Base-by-base conservation (phyloP, 371 early-diverging fungal genomes). In the Catenaria anguillulae region DNA sequence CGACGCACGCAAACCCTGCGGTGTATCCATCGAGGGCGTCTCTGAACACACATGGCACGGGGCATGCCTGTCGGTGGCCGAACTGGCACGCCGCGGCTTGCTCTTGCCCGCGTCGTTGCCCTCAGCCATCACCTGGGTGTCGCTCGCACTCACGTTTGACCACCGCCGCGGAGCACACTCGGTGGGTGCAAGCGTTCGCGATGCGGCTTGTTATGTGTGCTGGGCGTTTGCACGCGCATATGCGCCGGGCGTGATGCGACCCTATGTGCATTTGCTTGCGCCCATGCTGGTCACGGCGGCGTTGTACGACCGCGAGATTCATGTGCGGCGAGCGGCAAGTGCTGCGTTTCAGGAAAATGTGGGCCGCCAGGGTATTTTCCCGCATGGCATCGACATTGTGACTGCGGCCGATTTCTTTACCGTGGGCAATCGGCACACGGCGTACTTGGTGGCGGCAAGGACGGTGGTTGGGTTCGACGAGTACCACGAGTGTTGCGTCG, bases 291-390 rank as follows among this genome's bases (percentile, higher is more conserved):
- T 91, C 2, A 81, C 84, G 0, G 84, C 85, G 8, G 83, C 89
- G 0, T 77, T 91, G 2, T 88, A 90, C 71, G 98, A 97, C 71
- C 82, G 97, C 24, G 98, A 97, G 63, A 80, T 93, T 46, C 88
- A 90, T 63, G 87, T 96, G 13, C 83, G 98, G 26, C 77, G 98
- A n/a, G 98, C 98, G 1, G 87, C 87, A 37, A 84, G 86, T 66
- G 97, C 98, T 26, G 96, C 98, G 0, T 94, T 95, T 69, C 98
- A 97, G 70, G 98, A 97, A 68, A 88, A 89, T 63, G 96, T 92
- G 33, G 98, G 98, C 12, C 76, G 98, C 64, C 82, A 87, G 83
- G 82, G 83, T n/a, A 75, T 86, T 45, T 91, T 95, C 61, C 91
- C 94, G n/a, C 81, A 88, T 68, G 97, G 97, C 0, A 92, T 97